These are phyloP conservation scores for Aleurites moluccanus DNA, from an alignment of 441 rosid genomes.

Conservation along the genomic window DNA sequence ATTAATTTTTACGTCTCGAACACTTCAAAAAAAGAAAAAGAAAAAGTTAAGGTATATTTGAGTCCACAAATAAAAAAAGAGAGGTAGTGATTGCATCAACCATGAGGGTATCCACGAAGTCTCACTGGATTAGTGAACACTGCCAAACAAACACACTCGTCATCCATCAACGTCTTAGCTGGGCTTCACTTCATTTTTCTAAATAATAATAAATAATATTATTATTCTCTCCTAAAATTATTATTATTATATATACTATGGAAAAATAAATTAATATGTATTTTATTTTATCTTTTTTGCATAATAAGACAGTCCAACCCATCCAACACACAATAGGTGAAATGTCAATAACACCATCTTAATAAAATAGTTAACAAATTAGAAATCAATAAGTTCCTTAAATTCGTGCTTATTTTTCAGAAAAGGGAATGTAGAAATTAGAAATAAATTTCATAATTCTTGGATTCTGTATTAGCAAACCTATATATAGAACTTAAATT, in stretches of 20 bases:
- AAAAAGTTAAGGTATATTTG: no score
- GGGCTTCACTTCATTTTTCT: constrained; percentile 18
- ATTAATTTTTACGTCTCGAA: no score
- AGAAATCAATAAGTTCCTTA: neutral
- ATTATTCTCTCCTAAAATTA: neutral
- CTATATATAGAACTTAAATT: no score
- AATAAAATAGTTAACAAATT: neutral
- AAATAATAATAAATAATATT: neutral
- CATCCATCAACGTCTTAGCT: constrained; percentile 27
- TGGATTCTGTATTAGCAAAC: no score
- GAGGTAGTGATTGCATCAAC: constrained; percentile 30
- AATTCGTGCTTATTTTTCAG: neutral
- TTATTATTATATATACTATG: no score
- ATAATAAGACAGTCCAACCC: neutral
- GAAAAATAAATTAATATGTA: no score
- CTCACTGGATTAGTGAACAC: constrained; percentile 25
- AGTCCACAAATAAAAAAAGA: constrained; percentile 2
- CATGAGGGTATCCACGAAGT: constrained; percentile 28
- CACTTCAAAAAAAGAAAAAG: no score
- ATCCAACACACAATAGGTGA: neutral
- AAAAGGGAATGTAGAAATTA: no score
- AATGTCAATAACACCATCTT: neutral
- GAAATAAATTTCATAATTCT: neutral
- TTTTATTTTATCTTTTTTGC: neutral
- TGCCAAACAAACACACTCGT: constrained; percentile 30